Base-by-base conservation (phyloP, 2,329 filamentous ascomycete species). In the Aspergillus tubingensis region DNA sequence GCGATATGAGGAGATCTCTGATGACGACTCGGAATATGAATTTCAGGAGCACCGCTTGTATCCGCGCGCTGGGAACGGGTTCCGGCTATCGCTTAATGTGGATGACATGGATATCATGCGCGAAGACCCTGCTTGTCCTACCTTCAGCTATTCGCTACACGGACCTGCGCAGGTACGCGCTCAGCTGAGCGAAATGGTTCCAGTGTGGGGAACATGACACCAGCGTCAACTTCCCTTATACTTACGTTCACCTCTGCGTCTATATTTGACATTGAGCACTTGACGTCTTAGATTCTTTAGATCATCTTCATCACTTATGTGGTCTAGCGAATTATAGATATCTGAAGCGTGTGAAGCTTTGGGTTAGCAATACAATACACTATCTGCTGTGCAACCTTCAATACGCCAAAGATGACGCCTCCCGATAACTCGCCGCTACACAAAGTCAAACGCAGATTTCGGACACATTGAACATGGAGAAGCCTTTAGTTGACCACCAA, bases 51-150 rank as follows among this genome's bases (percentile, higher is more conserved):
- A 87, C 67, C 82, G 85, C 27, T 81, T 87, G 47, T 89, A 89
- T 65, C 87, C 87, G 0, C 83, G 83, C 63, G 79, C 87, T 6
- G 88, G 87, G 1, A 82, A 87, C 57, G 87, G 88, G 2, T 77
- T 90, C 27, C 82, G 80, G 23, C 69, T 89, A 19, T 80, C 83
- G 6, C 80, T 82, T 0, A 84, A 88, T 64, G 80, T 79, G 17
- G 82, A 85, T 25, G 86, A 89, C 69, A 66, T 87, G 41, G 80
- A 86, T 59, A 88, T 87, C 77, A 72, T 90, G 23, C 82, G 86
- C 7, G 87, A 89, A 65, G 84, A 86, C 53, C 81, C 83, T 43
- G 69, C 76, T 23, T 82, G 81, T 66, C 77, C 80, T 21, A 85
- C 85, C 0, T 87, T 87, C 67, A 86, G 82, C 62, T 84, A 87